These are phyloP conservation scores for Claviceps lovelessii DNA, from an alignment of 2,329 filamentous ascomycete genomes.

Conservation along the genomic window DNA sequence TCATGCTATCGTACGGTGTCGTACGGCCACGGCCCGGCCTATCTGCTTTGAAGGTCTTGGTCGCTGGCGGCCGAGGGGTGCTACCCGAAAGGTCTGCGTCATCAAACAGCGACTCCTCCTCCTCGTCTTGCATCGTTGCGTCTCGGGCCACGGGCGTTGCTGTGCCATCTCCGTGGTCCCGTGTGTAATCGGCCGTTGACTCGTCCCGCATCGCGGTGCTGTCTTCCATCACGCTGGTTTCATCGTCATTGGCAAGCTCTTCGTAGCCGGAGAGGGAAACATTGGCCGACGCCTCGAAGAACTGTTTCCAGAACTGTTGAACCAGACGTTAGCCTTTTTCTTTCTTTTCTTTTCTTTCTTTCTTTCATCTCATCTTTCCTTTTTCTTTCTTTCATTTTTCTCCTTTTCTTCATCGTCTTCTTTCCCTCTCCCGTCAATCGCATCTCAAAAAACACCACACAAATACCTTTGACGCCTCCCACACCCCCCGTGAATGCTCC, in stretches of 20 bases:
- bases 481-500: constrained; percentile 83
- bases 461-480: constrained; percentile 83
- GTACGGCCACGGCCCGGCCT: constrained; percentile 55
- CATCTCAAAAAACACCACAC: background rate
- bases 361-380: too few species aligned
- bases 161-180: constrained; percentile 26
- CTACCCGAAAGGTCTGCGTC: constrained; percentile 50
- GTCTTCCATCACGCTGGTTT: constrained; percentile 34
- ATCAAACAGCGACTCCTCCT: constrained; percentile 54
- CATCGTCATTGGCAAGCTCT: constrained; percentile 59
- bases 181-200: constrained; percentile 34
- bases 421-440: too few species aligned
- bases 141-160: constrained; percentile 19
- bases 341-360: too few species aligned
- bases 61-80: constrained; percentile 47
- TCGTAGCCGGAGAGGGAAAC: constrained; percentile 93
- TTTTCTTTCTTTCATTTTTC: too few species aligned
- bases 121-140: constrained; percentile 29
- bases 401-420: too few species aligned
- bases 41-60: constrained; percentile 33
- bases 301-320: constrained; percentile 92
- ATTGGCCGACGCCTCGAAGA: constrained; percentile 96
- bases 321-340: background rate
- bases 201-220: constrained; percentile 44
- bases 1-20: constrained; percentile 64